Base-by-base conservation (phyloP, 495 filamentous ascomycete species). In the Daldinia vernicosa region DNA sequence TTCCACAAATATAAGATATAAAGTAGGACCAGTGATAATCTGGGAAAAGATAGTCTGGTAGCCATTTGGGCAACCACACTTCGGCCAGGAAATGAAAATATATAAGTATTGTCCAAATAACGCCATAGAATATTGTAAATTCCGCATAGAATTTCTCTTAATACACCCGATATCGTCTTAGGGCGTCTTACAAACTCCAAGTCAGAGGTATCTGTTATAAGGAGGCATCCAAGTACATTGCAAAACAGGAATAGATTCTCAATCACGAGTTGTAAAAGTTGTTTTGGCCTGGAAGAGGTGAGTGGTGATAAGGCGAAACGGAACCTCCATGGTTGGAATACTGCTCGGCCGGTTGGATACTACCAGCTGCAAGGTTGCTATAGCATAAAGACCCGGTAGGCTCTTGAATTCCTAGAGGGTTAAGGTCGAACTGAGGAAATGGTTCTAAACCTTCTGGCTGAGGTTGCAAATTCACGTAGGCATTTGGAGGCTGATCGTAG, bases 321-420 rank as follows among this genome's bases (percentile, higher is more conserved):
- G 81, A 82, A n/a, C 80, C 79, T 24, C 77, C 80, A 45, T 80
- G 76, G 26, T 74, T 78, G 30, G 60, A 65, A 47, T 77, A 84
- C 24, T 78, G 80, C 39, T 79, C 76, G 30, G 66, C 58, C 11
- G 70, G 56, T 39, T 75, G 75, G 55, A 74, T 75, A 19, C 67
- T 60, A 15, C 74, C 67, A 59, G 76, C 74, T 7, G 73, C 70
- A 58, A 80, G 71, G 37, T 67, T 65, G 30, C 72, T 73, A 59
- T 79, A 81, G 22, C 56, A 40, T 15, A 77, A 53, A 17, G 53
- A 58, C 11, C 55, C 77, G 15, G 58, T 53, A 12, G 74, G 39
- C 27, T 81, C 76, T 56, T 81, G 82, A 24, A 83, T 75, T 1
- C 81, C 81, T 28, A 84, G 50, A 1, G 77, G 71, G 33, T 80